These are phyloP conservation scores for Seminavis robusta DNA, from an alignment of 108 stramenopile genomes.

Conservation along the genomic window DNA sequence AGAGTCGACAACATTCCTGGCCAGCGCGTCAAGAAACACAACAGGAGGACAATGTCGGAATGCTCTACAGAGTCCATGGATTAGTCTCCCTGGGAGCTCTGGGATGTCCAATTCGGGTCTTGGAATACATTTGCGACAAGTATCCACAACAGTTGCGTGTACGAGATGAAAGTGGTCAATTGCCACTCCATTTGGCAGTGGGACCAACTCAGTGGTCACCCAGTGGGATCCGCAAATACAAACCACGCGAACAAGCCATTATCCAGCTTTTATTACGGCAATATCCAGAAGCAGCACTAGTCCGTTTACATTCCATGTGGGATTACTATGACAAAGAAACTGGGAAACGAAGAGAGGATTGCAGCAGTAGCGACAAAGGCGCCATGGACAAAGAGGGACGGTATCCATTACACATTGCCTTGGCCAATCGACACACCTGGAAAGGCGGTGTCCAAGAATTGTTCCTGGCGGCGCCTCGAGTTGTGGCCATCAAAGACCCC, in stretches of 20 bases:
- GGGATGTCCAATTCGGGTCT: slow-evolving; percentile 19
- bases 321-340: too few species aligned
- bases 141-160: slow-evolving; percentile 16
- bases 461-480: slow-evolving; percentile 21
- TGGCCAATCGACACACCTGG: slow-evolving; percentile 30
- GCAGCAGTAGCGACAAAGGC: not conserved
- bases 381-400: slow-evolving; percentile 5
- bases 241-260: slow-evolving; percentile 17
- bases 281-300: slow-evolving; percentile 5
- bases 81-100: slow-evolving; percentile 5
- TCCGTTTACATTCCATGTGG: too few species aligned
- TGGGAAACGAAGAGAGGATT: too few species aligned
- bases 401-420: slow-evolving; percentile 32
- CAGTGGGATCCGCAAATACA: slow-evolving; percentile 4
- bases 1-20: slow-evolving; percentile 13
- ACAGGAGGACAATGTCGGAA: not conserved
- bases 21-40: not conserved
- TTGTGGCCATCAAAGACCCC: slow-evolving; percentile 22
- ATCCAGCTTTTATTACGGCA: slow-evolving; percentile 13
- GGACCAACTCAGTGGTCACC: slow-evolving; percentile 10
- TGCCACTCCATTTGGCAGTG: slow-evolving; percentile 28
- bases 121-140: slow-evolving; percentile 3
- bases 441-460: slow-evolving; percentile 18
- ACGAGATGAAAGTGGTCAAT: slow-evolving; percentile 7
- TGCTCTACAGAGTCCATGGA: not conserved